These are phyloP conservation scores for Syzygium jambos DNA, from an alignment of 345 rosid genomes.

Conservation along the genomic window DNA sequence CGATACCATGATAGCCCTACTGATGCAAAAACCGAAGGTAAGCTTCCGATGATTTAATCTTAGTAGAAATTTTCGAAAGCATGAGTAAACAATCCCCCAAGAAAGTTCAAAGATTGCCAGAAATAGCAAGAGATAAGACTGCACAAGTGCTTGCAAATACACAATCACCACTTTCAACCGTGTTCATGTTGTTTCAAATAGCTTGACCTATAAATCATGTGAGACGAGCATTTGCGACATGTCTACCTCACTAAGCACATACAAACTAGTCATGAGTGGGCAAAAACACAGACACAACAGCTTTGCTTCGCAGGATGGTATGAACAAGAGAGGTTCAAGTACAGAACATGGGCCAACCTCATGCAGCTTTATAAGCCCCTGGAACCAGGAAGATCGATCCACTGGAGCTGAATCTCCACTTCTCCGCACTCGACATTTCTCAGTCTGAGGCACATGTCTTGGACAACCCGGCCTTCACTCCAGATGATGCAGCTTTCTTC, in stretches of 20 bases:
- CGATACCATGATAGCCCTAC: not conserved
- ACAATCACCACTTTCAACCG: not conserved
- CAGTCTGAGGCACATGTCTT: slow-evolving; percentile 61
- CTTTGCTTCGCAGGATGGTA: not conserved
- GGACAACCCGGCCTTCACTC: slow-evolving; percentile 42
- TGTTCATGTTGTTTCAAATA: not conserved
- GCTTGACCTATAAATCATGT: not conserved
- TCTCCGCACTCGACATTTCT: slow-evolving; percentile 88
- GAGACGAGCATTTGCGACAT: not conserved
- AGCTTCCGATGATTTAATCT: not conserved
- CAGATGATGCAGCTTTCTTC: slow-evolving; percentile 52
- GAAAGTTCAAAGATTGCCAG: not conserved
- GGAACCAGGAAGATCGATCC: slow-evolving; percentile 81
- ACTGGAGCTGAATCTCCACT: slow-evolving; percentile 72
- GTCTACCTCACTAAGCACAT: not conserved
- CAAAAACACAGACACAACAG: not conserved
- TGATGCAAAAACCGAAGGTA: not conserved
- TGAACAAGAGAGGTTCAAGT: not conserved
- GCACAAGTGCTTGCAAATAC: not conserved
- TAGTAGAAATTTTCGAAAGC: not conserved
- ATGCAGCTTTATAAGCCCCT: slow-evolving; percentile 24
- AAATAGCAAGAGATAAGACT: not conserved
- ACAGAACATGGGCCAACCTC: not conserved
- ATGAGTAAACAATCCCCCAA: not conserved
- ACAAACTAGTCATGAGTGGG: not conserved